Percentiles rank a stretch among this genome's conserved stretches.
These are phyloP conservation scores for Penicillium sp. DNA, from an alignment of 2,329 filamentous ascomycete species.

Conservation along the genomic window DNA sequence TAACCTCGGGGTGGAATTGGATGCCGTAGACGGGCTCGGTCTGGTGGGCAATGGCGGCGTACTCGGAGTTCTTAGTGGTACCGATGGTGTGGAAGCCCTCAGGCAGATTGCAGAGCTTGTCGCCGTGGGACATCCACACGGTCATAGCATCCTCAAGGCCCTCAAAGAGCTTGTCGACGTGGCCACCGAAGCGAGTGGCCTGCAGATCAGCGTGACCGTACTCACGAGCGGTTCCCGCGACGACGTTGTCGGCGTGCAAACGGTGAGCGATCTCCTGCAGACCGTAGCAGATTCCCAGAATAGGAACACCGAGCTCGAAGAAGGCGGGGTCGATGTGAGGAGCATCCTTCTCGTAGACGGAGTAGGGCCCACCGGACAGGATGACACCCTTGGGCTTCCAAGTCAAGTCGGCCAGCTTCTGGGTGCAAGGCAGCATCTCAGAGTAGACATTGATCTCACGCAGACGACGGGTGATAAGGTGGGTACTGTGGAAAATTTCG, in stretches of 20 bases:
- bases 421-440: constrained; percentile 84
- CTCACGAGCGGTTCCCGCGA: constrained; percentile 65
- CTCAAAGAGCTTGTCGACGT: constrained; percentile 76
- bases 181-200: constrained; percentile 54
- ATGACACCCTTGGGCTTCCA: constrained; percentile 85
- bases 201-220: constrained; percentile 69
- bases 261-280: constrained; percentile 73
- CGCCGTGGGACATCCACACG: constrained; percentile 84
- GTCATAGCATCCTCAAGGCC: constrained; percentile 69
- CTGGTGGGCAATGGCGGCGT: constrained; percentile 66
- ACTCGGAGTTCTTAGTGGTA: constrained; percentile 71
- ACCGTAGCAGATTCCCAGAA: constrained; percentile 60
- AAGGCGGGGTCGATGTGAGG: constrained; percentile 79
- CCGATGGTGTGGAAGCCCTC: constrained; percentile 71
- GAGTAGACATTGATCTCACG: constrained; percentile 78
- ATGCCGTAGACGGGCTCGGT: constrained; percentile 69
- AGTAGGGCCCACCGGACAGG: constrained; percentile 65
- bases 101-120: constrained; percentile 76
- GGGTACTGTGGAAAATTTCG: constrained; percentile 44
- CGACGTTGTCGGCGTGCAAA: constrained; percentile 62
- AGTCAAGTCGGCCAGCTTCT: constrained; percentile 71
- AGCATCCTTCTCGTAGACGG: constrained; percentile 75
- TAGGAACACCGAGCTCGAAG: constrained; percentile 69
- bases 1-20: constrained; percentile 79
- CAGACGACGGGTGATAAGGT: constrained; percentile 72